Evolutionary conservation across 495 filamentous ascomycete species (phyloP).

Genomic region (Aspergillus sclerotioniger): DNA sequence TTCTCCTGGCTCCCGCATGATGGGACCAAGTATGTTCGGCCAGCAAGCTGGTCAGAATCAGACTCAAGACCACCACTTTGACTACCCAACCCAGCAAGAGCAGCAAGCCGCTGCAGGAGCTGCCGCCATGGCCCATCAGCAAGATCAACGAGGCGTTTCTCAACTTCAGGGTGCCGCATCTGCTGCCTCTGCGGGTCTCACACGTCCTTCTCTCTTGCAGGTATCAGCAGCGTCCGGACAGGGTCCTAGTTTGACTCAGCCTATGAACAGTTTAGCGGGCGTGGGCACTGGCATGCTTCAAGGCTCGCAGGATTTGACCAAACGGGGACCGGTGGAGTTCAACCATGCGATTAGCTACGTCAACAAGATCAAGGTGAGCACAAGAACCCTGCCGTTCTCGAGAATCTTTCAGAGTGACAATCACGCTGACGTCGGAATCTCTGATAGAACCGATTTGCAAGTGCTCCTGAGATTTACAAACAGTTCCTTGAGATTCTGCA

Average conservation of each 20-base stretch:
- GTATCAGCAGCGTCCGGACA: constrained; percentile 45
- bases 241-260: constrained; percentile 47
- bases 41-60: constrained; percentile 39
- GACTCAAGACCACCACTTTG: constrained; percentile 43
- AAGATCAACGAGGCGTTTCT: constrained; percentile 78
- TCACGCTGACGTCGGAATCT: not conserved
- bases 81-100: constrained; percentile 47
- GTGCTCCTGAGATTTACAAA: constrained; percentile 97
- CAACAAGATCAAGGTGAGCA: constrained; percentile 94
- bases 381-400: not conserved
- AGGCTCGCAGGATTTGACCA: constrained; percentile 67
- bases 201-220: constrained; percentile 42
- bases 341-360: constrained; percentile 99
- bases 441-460: constrained; percentile 84
- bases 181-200: constrained; percentile 53
- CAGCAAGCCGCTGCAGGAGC: constrained; percentile 47
- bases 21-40: constrained; percentile 40
- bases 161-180: constrained; percentile 75
- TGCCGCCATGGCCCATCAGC: constrained; percentile 61
- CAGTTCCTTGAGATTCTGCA: constrained; percentile 98
- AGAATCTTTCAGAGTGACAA: not conserved
- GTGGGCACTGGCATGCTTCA: constrained; percentile 46
- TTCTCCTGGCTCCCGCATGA: constrained; percentile 44
- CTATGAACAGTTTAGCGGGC: constrained; percentile 45
- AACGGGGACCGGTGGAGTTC: constrained; percentile 94